phyloP scores from a whole-genome alignment of 1,284 basidiomycete species.

The Cryptococcus sp. region DNA sequence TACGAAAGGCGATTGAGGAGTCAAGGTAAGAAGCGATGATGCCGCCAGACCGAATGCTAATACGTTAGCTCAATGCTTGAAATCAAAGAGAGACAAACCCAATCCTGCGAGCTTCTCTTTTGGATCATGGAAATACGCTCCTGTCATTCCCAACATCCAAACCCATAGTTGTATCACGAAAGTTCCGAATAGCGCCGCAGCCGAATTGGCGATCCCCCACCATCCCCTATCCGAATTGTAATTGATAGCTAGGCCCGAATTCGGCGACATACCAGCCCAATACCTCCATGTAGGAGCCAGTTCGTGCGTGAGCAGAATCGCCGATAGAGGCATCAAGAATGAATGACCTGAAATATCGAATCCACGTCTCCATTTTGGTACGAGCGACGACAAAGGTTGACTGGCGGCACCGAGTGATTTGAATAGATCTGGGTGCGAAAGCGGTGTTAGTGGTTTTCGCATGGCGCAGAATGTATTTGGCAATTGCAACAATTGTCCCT shows the following conservation, averaged over 20 bases:
- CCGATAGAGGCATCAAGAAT: conserved; percentile 82
- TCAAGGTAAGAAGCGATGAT: conserved; percentile 15
- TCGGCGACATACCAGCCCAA: conserved; percentile 3
- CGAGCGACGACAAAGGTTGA: conserved; percentile 1
- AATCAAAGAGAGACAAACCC: conserved; percentile 48
- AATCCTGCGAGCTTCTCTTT: conserved; percentile 82
- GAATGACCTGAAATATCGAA: conserved; percentile 94
- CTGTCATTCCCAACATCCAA: conserved; percentile 72
- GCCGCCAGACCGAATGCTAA: conserved; percentile 25
- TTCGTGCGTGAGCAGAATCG: conserved; percentile 74
- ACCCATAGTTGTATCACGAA: conserved; percentile 64
- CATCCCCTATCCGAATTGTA: neutral
- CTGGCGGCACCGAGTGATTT: conserved; percentile 26
- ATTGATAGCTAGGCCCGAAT: neutral
- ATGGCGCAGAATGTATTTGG: conserved; percentile 56
- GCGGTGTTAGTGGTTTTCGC: conserved; percentile 55
- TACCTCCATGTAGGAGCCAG: conserved; percentile 50
- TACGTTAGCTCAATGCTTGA: neutral
- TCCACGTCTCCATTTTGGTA: conserved; percentile 56
- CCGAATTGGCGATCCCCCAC: neutral
- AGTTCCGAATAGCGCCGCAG: conserved; percentile 19
- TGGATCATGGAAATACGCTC: conserved; percentile 85
- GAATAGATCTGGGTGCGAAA: conserved; percentile 65
- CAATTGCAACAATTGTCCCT: conserved; percentile 16
- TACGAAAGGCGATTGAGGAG: neutral